Conservation (phyloP, 805 yeast species). For the Lipomyces japonicus region DNA sequence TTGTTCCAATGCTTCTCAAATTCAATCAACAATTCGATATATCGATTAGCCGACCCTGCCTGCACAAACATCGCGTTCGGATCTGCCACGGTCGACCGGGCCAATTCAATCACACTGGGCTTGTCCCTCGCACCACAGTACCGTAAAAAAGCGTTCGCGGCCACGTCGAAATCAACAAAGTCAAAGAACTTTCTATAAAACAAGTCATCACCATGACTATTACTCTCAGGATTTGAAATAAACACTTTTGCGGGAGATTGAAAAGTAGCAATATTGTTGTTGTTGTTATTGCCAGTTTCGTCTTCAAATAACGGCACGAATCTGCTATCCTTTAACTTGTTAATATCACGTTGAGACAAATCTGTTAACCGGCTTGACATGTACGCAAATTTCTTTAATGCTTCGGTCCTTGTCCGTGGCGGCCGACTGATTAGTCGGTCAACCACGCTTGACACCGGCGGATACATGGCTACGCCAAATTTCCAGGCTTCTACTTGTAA, state of each 20-base stretch:
- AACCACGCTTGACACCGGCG: constrained; percentile 30
- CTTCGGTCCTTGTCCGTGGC: constrained; percentile 28
- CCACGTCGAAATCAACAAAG: constrained; percentile 29
- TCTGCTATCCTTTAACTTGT: constrained; percentile 15
- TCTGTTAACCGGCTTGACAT: constrained; percentile 32
- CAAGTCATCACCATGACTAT: constrained; percentile 1
- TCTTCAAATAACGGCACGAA: constrained; percentile 34
- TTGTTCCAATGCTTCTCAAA: constrained; percentile 31
- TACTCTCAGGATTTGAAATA: constrained; percentile 3
- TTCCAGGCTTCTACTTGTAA: constrained; percentile 33
- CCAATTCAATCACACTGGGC: constrained; percentile 37
- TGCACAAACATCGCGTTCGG: constrained; percentile 32
- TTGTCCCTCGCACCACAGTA: constrained; percentile 36
- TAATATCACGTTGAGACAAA: constrained; percentile 28
- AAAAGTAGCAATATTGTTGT: neutral
- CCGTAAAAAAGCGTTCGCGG: constrained; percentile 36
- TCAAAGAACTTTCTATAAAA: constrained; percentile 33
- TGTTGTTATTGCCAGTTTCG: neutral
- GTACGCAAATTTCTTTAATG: constrained; percentile 34
- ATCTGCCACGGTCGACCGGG: constrained; percentile 29
- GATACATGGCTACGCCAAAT: constrained; percentile 36
- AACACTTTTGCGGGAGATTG: constrained; percentile 32
- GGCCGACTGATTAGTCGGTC: constrained; percentile 28
- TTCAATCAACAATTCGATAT: constrained; percentile 29
- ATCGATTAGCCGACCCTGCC: constrained; percentile 30